These are phyloP conservation scores for Kodamaea arcana DNA, from an alignment of 1,139 yeast genomes.

Conservation along the genomic window DNA sequence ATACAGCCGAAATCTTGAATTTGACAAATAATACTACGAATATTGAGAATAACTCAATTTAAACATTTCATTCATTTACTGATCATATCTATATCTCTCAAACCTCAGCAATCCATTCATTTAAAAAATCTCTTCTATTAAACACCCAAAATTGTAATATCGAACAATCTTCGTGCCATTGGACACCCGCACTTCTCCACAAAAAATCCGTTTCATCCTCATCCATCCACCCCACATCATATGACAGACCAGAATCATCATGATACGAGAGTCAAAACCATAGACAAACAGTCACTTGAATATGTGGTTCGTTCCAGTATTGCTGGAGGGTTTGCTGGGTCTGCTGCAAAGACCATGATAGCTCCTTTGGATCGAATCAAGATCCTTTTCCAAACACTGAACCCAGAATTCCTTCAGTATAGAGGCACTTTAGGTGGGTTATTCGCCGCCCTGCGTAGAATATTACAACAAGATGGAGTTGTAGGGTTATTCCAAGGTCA, in stretches of 20 bases:
- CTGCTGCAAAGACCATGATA: constrained; percentile 88
- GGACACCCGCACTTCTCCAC: neutral
- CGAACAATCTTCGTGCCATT: too few relatives aligned
- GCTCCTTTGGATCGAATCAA: constrained; percentile 96
- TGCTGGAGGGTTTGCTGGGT: constrained; percentile 96
- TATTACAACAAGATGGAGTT: constrained; percentile 68
- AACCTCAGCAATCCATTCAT: too few relatives aligned
- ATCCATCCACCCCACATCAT: neutral
- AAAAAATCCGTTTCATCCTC: too few relatives aligned
- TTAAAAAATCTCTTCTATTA: too few relatives aligned
- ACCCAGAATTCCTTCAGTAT: constrained; percentile 78
- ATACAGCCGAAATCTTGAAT: too few relatives aligned
- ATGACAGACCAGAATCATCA: neutral
- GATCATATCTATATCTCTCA: too few relatives aligned
- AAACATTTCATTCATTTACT: too few relatives aligned
- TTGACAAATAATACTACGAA: too few relatives aligned
- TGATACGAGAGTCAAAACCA: constrained; percentile 15
- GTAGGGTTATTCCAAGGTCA: constrained; percentile 91
- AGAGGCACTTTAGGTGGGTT: constrained; percentile 81
- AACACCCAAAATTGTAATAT: too few relatives aligned
- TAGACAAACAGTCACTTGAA: constrained; percentile 69
- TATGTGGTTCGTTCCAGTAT: constrained; percentile 80
- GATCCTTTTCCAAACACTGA: constrained; percentile 89
- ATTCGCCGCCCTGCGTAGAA: constrained; percentile 64
- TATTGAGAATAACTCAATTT: too few relatives aligned